Base-by-base conservation (phyloP, 257 asterid species). In the Solanum ossicruentum region DNA sequence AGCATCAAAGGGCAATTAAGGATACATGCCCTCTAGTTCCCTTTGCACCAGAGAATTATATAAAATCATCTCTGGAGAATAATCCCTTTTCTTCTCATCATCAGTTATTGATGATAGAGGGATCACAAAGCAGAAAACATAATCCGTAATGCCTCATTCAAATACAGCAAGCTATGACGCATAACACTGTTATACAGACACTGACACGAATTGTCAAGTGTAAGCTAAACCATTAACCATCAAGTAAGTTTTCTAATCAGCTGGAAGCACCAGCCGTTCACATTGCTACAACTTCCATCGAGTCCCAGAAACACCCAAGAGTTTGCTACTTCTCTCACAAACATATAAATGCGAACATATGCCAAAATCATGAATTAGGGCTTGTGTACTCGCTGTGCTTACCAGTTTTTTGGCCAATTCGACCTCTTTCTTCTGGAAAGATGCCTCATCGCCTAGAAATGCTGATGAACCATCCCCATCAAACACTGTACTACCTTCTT, bases 371-470 rank as follows among this genome's bases (percentile, higher is more conserved):
- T 78, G 83, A 78, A 16, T 52, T 16, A 28, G 52, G 47, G 58
- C 26, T 51, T 52, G 10, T 26, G 65, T 52, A 6, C 58, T 10
- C n/a, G 51, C 54, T 23, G 63, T 55, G 84, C 88, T 87, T 90
- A 97, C 99, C 97, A 97, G 91, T 89, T 78, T 90, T 87, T 97
- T 97, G 82, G 96, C 94, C 91, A 94, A 83, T 87, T 97, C 97
- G 41, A 97, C 93, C 89, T 97, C 99, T 89, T 94, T 97, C 86
- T 94, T 96, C 89, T 92, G 97, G 84, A 93, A 91, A 81, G 98
- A 93, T n/a, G 97, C 96, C 82, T 95, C 99, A 41, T 95, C 98
- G 16, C 98, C 98, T 60, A 96, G 95, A 85, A 93, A 96, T 83
- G 81, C 71, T 63, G 98, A 93, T 60, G 98, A 89, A 91, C 92